Base-by-base conservation (phyloP, 2,329 filamentous ascomycete species). In the Chalara sp. region DNA sequence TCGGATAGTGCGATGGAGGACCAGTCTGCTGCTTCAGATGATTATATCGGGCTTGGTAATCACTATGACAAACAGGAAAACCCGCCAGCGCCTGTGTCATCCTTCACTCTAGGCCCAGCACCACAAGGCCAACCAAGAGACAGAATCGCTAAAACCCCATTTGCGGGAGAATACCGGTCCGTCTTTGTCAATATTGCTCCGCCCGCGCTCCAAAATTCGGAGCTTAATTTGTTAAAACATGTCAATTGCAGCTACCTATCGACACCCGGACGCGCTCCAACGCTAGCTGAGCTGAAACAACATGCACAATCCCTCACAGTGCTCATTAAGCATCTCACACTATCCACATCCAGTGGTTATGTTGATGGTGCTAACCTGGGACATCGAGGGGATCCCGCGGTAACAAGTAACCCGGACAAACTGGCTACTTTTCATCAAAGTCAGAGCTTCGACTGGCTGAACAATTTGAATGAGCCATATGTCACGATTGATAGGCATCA, bases 211-310 rank as follows among this genome's bases (percentile, higher is more conserved):
- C 21, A 21, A 21, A 21, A 21, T 21, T 21, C 21, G 21, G 21
- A 21, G 21, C 21, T 57, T 4, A 32, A 31, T 1, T 43, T 44
- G 5, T 64, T 76, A 49, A 54, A 72, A 40, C 71, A 80, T 55
- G 67, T 81, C 54, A 81, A 79, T 65, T 83, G 80, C 64, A 69
- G 70, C 51, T 81, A 80, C 57, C 67, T 83, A 39, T 82, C 79
- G 2, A 79, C 76, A 2, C 65, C 67, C 10, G 75, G 72, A 5
- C 62, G 67, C 5, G 66, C 77, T 4, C 78, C 79, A 1, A 81
- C 78, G 0, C 67, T 83, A n/a, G 65, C 76, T 1, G 70, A 76
- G 1, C 69, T 83, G 35, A 83, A 83, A 63, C 74, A 79, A 59
- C 80, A 83, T 55, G 76, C 78, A 0, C 80, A 82, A 49, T 74